Base-by-base conservation (phyloP, 2,329 filamentous ascomycete species). In the Cladosporium phlei region DNA sequence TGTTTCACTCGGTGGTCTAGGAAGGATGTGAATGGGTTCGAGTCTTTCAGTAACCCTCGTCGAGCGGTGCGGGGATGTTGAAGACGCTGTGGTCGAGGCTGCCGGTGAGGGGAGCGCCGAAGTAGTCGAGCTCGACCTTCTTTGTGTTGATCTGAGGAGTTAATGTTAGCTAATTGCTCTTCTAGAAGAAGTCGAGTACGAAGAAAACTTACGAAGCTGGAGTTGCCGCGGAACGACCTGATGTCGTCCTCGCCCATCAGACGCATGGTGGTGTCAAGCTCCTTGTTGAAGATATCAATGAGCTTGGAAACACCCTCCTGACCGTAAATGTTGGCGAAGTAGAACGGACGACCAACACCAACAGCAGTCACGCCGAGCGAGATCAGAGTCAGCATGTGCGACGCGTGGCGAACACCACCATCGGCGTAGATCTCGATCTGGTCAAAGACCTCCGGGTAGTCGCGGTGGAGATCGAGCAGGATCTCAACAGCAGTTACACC, bases 341-440 rank as follows among this genome's bases (percentile, higher is more conserved):
- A 53, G 45, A 82, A 77, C 0, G 78, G 78, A 14, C 82, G 67
- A 0, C 82, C 83, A 8, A 86, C 66, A 0, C 81, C 81, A 0
- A 70, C 82, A 0, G 77, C 80, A 44, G 69, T 80, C 0, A 80
- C 82, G 0, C 83, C 83, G 0, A 86, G 65, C 43, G 79, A 82
- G 9, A 86, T 57, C 0, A 79, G 80, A 61, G 86, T 86, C 54
- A 86, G 72, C 3, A 86, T 76, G 56, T 86, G 82, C 0, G 79
- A 78, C 0, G 83, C 83, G 14, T 81, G 68, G n/a, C 74, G 71
- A 22, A 86, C 72, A 0, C 83, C 83, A 0, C 82, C 80, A 52
- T 86, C 82, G 3, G 86, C 67, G 43, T 76, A 79, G 0, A 86
- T 75, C 56, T 84, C 45, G 28, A 47, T 47, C 37, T 47, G 35